Conservation (phyloP, 192 early-diverging fungal genomes). For the Coemansia sp. region DNA sequence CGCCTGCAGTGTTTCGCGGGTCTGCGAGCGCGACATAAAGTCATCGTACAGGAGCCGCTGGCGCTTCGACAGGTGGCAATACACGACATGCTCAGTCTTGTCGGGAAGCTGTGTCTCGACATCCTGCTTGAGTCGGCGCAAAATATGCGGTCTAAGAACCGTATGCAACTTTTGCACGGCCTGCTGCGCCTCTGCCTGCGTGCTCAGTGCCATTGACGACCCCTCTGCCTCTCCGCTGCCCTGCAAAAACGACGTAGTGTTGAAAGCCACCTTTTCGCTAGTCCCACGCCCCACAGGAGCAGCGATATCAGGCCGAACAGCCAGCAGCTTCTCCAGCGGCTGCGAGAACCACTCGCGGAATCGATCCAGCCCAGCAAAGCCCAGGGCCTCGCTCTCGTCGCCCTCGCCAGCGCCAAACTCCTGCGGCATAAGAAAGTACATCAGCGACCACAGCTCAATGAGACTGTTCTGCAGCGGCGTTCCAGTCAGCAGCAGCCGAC, state of each 20-base stretch:
- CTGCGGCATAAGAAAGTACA: slow-evolving; percentile 91
- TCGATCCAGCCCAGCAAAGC: slow-evolving; percentile 76
- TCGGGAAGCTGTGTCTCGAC: slow-evolving; percentile 92
- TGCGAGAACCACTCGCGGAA: slow-evolving; percentile 87
- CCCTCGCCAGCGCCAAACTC: slow-evolving; percentile 68
- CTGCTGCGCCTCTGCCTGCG: slow-evolving; percentile 51
- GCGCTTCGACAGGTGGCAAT: slow-evolving; percentile 63
- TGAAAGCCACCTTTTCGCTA: slow-evolving; percentile 55
- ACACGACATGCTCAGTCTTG: slow-evolving; percentile 86
- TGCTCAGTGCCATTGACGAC: slow-evolving; percentile 57
- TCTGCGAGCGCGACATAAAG: slow-evolving; percentile 77
- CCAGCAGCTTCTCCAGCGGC: slow-evolving; percentile 81
- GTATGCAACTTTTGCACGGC: slow-evolving; percentile 79
- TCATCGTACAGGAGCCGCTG: slow-evolving; percentile 73
- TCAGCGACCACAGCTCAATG: slow-evolving; percentile 81
- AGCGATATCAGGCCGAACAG: slow-evolving; percentile 64
- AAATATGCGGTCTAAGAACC: slow-evolving; percentile 77
- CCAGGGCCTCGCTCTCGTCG: slow-evolving; percentile 62
- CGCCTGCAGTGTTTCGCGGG: slow-evolving; percentile 65
- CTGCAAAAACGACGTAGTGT: slow-evolving; percentile 63
- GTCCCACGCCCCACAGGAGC: slow-evolving; percentile 21
- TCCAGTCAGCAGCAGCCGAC: slow-evolving; percentile 91
- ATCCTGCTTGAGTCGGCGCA: slow-evolving; percentile 94
- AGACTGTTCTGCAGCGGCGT: slow-evolving; percentile 96
- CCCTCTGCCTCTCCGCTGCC: slow-evolving; percentile 45